Conservation (phyloP, 2,329 filamentous ascomycete genomes). For the Ceratocystis variospora region DNA sequence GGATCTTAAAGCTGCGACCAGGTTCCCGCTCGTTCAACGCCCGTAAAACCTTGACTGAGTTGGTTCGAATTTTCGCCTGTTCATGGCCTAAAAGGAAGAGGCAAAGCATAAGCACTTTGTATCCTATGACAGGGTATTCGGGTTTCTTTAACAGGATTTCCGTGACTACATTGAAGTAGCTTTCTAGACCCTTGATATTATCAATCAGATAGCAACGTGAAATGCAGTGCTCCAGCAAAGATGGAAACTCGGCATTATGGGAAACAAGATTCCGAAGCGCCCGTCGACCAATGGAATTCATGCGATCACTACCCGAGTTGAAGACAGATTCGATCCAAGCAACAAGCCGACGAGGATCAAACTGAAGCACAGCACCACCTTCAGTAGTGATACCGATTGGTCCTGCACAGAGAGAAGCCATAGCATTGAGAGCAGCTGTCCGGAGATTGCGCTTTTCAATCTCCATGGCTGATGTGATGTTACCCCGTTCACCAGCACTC, state of each 20-base stretch:
- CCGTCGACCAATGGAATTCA: constrained; percentile 76
- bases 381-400: constrained; percentile 81
- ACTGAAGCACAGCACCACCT: constrained; percentile 73
- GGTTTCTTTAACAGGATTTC: constrained; percentile 71
- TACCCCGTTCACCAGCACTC: constrained; percentile 58
- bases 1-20: constrained; percentile 67
- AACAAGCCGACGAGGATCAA: constrained; percentile 84
- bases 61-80: constrained; percentile 74
- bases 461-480: constrained; percentile 78
- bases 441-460: constrained; percentile 91
- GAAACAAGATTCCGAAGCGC: constrained; percentile 81
- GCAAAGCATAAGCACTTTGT: constrained; percentile 77
- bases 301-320: constrained; percentile 76
- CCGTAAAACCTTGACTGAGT: constrained; percentile 68
- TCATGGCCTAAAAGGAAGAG: constrained; percentile 89
- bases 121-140: constrained; percentile 76
- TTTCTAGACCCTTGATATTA: constrained; percentile 70
- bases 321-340: constrained; percentile 95
- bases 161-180: constrained; percentile 86
- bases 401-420: constrained; percentile 81
- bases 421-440: constrained; percentile 81
- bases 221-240: constrained; percentile 78
- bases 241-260: constrained; percentile 76
- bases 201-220: constrained; percentile 79
- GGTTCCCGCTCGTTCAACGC: constrained; percentile 69